Evolutionary conservation across 2,329 filamentous ascomycete genomes (phyloP), one percentile per base, ranked within the genome.

Genomic region (Cercospora sp.): DNA sequence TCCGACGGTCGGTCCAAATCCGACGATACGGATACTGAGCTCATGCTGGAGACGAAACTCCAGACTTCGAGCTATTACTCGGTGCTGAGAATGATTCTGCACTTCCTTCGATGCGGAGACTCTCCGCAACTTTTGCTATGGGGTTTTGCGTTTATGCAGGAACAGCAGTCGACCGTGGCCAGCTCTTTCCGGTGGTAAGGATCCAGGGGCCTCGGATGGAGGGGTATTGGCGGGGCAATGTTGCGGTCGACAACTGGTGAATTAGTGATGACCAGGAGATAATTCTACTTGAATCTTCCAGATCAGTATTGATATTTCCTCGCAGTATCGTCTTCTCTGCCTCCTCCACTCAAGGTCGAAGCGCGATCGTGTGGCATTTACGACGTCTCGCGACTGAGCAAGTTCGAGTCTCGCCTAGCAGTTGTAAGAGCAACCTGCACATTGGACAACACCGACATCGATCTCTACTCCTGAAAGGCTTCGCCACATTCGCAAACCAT

Each of bases 201-300:
- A 64, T 64, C 49, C 43, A 57, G 43, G 62, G 30, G 18, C 57
- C 37, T 21, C 62, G 32, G 40, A 64, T 64, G 37, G 62, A 64
- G 62, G 62, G 62, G 62, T 57, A 64, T 64, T 51, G 62, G 62
- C 62, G 62, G 62, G 62, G 62, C 62, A 64, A 55, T 64, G 30
- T 63, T 30, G 53, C 18, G 53, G 53, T 58, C 26, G 53, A 57
- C 24, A 18, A n/a, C 53, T 57, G 53, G 53, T 34, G n/a, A 34
- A 28, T 32, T 16, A 34, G 24, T 30, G 53, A 26, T 16, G 5
- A 32, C 30, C 16, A n/a, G 7, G 7, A 28, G 16, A 32, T 32
- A 58, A 32, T 32, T 32, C 10, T 26, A 7, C 1, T 10, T 21
- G 18, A 10, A 10, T 49, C 45, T 51, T 51, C 9, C 45, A 24